Evolutionary conservation across 2,329 filamentous ascomycete species (phyloP), one percentile per base, ranked within the genome.

Genomic region (Colletotrichum tropicicola): DNA sequence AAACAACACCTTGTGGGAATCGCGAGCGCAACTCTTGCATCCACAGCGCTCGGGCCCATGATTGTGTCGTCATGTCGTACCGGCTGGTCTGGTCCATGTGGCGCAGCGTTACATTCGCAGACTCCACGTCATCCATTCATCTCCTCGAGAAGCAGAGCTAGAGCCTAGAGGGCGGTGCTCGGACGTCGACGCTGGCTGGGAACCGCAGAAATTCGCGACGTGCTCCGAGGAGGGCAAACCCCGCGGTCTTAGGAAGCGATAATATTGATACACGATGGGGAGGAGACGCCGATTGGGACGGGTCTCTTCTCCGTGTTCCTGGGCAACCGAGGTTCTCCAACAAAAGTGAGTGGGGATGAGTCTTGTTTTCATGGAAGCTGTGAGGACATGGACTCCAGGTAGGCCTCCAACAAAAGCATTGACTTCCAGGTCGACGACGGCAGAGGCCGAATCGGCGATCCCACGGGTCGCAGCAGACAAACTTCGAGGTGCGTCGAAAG

Each of bases 51-150:
- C 41, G 55, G 48, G 47, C 41, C 48, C 39, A 41, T 48, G 9
- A 48, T 58, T 23, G 60, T 59, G 47, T 53, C 59, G 60, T 60
- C 48, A 60, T 64, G 41, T 39, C 12, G 19, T n/a, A 43, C 17
- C 25, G 6, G 25, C 4, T 32, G 41, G 41, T 39, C 47, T 47
- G 37, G 37, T 37, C 25, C 45, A 59, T 49, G 45, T 48, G 52
- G 35, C 25, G 10, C 48, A 53, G 48, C 32, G 55, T 64, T 54
- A 30, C 48, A 60, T 52, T 25, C n/a, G 30, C 43, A 47, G 10
- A 45, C 59, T 59, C 47, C 47, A 45, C 55, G 60, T 54, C 41
- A 53, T 62, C 45, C 55, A 64, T 37, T 53, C 32, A 53, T 59
- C 27, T 59, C 60, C 28, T 35, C 9, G 35, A 52, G 23, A 32